These are phyloP conservation scores for Lindgomyces ingoldianus DNA, from an alignment of 495 filamentous ascomycete genomes.

Conservation along the genomic window DNA sequence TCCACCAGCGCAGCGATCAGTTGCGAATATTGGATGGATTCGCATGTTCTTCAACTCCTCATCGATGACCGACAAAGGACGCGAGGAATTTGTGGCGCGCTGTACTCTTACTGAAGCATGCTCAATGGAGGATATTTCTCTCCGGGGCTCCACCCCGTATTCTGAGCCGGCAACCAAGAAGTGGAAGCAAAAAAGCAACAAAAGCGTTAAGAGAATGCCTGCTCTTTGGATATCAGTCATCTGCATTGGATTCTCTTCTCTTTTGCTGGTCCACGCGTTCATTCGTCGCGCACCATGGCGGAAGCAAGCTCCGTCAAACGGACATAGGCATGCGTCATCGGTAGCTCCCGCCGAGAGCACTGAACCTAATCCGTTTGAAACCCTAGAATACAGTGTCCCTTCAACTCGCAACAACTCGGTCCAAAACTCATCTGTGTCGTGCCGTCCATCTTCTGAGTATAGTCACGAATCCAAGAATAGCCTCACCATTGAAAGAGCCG, in stretches of 20 bases:
- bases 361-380: background rate
- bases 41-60: constrained; percentile 51
- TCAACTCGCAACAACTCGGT: background rate
- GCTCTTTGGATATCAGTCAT: constrained; percentile 35
- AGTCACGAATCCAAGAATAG: constrained; percentile 2
- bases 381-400: background rate
- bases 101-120: constrained; percentile 42
- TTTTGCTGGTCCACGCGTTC: constrained; percentile 36
- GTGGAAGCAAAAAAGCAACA: constrained; percentile 35
- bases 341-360: background rate
- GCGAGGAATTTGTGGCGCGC: constrained; percentile 33
- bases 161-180: constrained; percentile 26
- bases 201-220: constrained; percentile 21
- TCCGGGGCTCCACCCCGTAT: constrained; percentile 42
- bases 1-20: constrained; percentile 39
- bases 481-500: constrained; percentile 19
- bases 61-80: constrained; percentile 34
- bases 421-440: background rate
- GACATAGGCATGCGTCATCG: background rate
- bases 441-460: background rate
- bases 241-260: constrained; percentile 32
- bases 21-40: constrained; percentile 46
- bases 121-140: constrained; percentile 41
- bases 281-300: constrained; percentile 26
- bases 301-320: constrained; percentile 6